These are phyloP conservation scores for Trichoderma guizhouense DNA, from an alignment of 2,329 filamentous ascomycete species.

Conservation along the genomic window DNA sequence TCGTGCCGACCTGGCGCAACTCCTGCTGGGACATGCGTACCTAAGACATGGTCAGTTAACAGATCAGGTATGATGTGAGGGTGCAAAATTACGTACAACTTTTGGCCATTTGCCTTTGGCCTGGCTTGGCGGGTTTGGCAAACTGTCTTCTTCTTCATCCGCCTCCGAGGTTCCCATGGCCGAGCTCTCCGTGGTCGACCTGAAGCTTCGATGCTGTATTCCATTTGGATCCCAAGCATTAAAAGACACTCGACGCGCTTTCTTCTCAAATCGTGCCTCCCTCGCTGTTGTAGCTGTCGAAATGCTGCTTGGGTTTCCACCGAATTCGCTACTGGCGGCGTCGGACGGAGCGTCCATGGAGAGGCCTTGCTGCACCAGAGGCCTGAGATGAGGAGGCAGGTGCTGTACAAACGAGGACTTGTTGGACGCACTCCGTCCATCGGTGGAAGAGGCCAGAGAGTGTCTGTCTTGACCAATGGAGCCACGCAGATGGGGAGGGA, in stretches of 20 bases:
- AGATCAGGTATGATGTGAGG: no score
- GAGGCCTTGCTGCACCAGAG: background rate
- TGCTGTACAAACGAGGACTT: background rate
- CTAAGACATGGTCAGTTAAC: background rate
- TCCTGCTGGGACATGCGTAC: slow-evolving; percentile 9
- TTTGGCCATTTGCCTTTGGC: slow-evolving; percentile 27
- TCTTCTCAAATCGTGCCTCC: slow-evolving; percentile 6
- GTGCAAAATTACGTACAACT: background rate
- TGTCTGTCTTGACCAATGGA: background rate
- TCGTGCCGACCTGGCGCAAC: background rate
- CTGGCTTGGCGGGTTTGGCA: no score
- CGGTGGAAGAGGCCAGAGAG: background rate
- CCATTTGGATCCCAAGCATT: slow-evolving; percentile 35
- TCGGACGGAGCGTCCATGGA: background rate
- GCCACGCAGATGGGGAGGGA: slow-evolving; percentile 3
- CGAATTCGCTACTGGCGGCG: background rate
- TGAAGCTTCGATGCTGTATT: slow-evolving; percentile 22
- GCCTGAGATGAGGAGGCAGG: slow-evolving; percentile 16
- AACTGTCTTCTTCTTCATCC: background rate
- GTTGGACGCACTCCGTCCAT: background rate
- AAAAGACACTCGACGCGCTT: slow-evolving; percentile 19
- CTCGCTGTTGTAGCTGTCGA: slow-evolving; percentile 33
- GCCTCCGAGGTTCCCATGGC: slow-evolving; percentile 13
- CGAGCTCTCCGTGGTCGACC: slow-evolving; percentile 26
- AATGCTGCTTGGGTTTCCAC: slow-evolving; percentile 19